A percentile compares a stretch with the other conserved stretches of the same genome.
Evolutionary conservation across 2,329 filamentous ascomycete species (phyloP).

Genomic region (Neocucurbitaria cava): DNA sequence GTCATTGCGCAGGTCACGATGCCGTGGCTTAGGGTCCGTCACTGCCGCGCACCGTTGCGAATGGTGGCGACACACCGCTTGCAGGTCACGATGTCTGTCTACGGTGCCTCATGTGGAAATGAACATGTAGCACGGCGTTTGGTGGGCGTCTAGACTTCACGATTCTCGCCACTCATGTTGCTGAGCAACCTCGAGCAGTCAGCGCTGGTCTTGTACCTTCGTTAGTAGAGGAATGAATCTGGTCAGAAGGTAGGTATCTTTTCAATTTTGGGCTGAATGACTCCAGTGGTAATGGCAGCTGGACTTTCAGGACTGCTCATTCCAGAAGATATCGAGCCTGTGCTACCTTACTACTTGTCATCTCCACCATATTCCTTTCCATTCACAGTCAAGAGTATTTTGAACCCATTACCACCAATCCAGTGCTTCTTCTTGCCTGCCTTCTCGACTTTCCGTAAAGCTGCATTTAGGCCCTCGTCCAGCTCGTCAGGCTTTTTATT

Average conservation of each 20-base stretch:
- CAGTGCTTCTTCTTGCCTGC: constrained; percentile 51
- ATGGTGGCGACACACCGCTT: constrained; percentile 33
- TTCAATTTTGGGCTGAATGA: too few relatives aligned
- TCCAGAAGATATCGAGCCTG: neutral
- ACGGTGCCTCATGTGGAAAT: constrained; percentile 3
- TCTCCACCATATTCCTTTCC: constrained; percentile 28
- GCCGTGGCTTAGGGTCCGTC: constrained; percentile 8
- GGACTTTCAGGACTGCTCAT: neutral
- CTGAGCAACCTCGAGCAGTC: constrained; percentile 7
- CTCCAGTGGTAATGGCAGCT: neutral
- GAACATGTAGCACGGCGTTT: constrained; percentile 12
- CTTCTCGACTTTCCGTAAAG: constrained; percentile 43
- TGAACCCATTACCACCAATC: constrained; percentile 38
- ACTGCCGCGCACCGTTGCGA: constrained; percentile 15
- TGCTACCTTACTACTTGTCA: constrained; percentile 8
- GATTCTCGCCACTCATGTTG: constrained; percentile 23
- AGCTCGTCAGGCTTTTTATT: constrained; percentile 33
- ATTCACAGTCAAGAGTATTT: constrained; percentile 38
- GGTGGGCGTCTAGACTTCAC: constrained; percentile 16
- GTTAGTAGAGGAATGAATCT: neutral
- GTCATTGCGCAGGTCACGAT: constrained; percentile 20
- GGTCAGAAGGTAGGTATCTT: neutral
- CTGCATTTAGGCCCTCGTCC: constrained; percentile 41
- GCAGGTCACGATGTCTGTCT: constrained; percentile 32
- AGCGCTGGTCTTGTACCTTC: neutral